Conservation (phyloP, 129 eudicot species). For the Artemisia argyi region DNA sequence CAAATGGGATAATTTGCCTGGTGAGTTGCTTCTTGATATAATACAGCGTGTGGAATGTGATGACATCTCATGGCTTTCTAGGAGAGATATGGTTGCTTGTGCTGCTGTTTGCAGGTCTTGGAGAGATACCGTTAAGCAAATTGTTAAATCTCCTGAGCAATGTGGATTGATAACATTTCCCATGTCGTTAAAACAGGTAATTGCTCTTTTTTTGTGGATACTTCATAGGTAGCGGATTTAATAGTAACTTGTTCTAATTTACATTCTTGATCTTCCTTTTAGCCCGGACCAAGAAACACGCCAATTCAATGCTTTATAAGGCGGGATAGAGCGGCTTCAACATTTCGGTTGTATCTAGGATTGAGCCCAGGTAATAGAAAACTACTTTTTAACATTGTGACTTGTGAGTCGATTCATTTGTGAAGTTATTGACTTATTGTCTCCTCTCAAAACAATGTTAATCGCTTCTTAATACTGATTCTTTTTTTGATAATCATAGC, state of each 20-base stretch:
- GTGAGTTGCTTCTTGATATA: constrained; percentile 67
- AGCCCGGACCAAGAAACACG: constrained; percentile 72
- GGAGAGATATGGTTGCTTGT: constrained; percentile 61
- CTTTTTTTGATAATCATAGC: constrained; percentile 33
- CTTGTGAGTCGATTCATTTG: not conserved
- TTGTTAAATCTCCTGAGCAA: constrained; percentile 67
- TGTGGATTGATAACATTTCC: constrained; percentile 81
- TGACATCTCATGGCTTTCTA: constrained; percentile 58
- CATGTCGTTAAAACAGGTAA: constrained; percentile 66
- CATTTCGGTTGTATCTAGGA: constrained; percentile 52
- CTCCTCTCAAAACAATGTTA: not conserved
- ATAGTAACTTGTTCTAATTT: not conserved
- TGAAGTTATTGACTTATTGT: constrained; percentile 1
- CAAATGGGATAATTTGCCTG: constrained; percentile 57
- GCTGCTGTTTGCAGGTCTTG: constrained; percentile 66
- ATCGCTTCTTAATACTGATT: not conserved
- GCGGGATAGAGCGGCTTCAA: constrained; percentile 61
- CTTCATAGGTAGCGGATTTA: not conserved
- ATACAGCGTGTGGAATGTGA: constrained; percentile 46
- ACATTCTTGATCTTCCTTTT: constrained; percentile 5
- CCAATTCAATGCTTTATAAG: constrained; percentile 72
- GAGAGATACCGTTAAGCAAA: constrained; percentile 54
- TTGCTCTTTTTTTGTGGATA: not conserved
- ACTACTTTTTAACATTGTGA: not conserved
- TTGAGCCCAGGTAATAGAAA: constrained; percentile 54